Base-by-base conservation (phyloP, 1,139 yeast species). In the Yamadazyma songkhlaensis region DNA sequence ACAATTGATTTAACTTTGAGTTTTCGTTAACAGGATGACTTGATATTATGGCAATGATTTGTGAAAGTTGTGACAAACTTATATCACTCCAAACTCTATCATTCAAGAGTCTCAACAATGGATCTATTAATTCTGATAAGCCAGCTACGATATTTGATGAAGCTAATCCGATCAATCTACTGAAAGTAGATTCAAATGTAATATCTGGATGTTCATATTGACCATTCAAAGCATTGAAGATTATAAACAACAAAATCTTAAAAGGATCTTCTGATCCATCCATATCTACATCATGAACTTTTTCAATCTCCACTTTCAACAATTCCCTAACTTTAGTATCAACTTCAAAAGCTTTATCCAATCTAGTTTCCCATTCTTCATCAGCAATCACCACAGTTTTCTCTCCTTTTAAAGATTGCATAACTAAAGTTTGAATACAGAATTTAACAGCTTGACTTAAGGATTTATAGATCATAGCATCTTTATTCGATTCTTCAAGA, bases 331-430 rank as follows among this genome's bases (percentile, higher is more conserved):
- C 86, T 1, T 51, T 54, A 2, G 67, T 68, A 51, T 88, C 95
- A 29, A 74, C 64, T 34, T 78, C 83, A 6, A 85, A 41, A 0
- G 94, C 87, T 39, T 80, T 84, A n/a, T 83, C 89, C 21, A 86
- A 54, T 50, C 92, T 71, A 0, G 75, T 62, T 4, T 70, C 67
- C 96, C 96, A 89, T 35, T 84, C 82, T 46, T 81, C 85, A 55
- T 87, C 96, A 14, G 74, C 61, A 0, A 76, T 76, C 37, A 86
- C 56, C 3, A 82, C 81, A 0, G 92, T 81, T 1, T 62, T 53
- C 20, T 71, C 62, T 0, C 68, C 76, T 8, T 56, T 50, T 2
- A 79, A 62, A 0, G 94, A 74, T 45, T 84, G 77, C 77, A 85
- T 81, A 0, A 84, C 80, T 25, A 88, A 55, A 7, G 80, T 67